Percentiles rank a stretch among this genome's conserved stretches.
Evolutionary conservation across 2,329 filamentous ascomycete species (phyloP).

Genomic region (Pseudonectria foliicola): DNA sequence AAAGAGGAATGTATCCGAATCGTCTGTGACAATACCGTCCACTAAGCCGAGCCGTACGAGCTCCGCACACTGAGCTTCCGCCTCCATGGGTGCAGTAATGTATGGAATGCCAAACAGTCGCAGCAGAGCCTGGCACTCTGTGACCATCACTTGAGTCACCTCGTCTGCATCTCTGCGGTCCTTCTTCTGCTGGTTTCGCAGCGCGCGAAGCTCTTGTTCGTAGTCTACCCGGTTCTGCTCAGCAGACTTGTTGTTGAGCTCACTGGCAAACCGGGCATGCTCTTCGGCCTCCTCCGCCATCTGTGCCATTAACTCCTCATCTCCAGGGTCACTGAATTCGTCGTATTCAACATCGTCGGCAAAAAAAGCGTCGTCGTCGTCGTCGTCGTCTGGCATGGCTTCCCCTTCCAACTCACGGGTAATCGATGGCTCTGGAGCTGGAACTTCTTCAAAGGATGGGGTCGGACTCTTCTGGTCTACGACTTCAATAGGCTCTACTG

Average conservation of each 20-base stretch:
- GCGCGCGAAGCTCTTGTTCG: conserved; percentile 76
- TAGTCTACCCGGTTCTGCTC: conserved; percentile 70
- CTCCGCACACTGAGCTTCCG: conserved; percentile 94
- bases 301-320: conserved; percentile 80
- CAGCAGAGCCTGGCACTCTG: conserved; percentile 87
- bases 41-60: conserved; percentile 80
- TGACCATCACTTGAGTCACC: conserved; percentile 91
- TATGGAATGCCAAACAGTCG: conserved; percentile 91
- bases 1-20: conserved; percentile 94
- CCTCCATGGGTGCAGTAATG: conserved; percentile 97
- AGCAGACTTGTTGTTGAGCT: conserved; percentile 69
- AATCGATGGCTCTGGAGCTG: not conserved
- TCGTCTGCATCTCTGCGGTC: conserved; percentile 94
- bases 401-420: not conserved
- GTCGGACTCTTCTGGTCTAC: conserved; percentile 7
- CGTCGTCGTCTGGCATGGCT: conserved; percentile 4
- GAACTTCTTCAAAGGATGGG: conserved; percentile 10
- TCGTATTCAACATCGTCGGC: conserved; percentile 58
- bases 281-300: conserved; percentile 89
- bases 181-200: conserved; percentile 92
- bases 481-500: conserved; percentile 10
- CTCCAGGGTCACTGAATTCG: conserved; percentile 78
- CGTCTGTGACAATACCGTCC: conserved; percentile 95
- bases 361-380: conserved; percentile 34
- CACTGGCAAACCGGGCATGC: conserved; percentile 84